Evolutionary conservation across 2,329 filamentous ascomycete genomes (phyloP).

Genomic region (Escovopsis sp.): DNA sequence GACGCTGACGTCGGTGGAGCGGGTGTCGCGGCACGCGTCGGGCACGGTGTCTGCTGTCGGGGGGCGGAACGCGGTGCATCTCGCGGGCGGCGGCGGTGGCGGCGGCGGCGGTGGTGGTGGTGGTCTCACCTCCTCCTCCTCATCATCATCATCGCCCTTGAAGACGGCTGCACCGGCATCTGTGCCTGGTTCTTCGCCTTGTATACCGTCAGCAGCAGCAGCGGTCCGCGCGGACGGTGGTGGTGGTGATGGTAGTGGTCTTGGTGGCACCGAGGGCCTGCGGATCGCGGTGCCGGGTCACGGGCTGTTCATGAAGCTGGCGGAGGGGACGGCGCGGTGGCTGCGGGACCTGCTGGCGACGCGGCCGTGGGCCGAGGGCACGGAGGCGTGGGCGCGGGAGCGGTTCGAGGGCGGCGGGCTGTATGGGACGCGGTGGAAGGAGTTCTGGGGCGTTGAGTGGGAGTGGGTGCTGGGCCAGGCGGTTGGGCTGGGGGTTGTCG

Average conservation of each 20-base stretch:
- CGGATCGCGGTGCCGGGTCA: slow-evolving; percentile 52
- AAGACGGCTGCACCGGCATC: no score
- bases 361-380: slow-evolving; percentile 47
- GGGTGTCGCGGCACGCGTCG: slow-evolving; percentile 49
- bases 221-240: no score
- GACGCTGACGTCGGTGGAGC: slow-evolving; percentile 45
- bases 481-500: slow-evolving; percentile 53
- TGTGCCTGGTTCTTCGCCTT: no score
- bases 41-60: slow-evolving; percentile 57
- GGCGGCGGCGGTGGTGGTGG: slow-evolving; percentile 1
- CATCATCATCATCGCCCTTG: no score
- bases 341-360: slow-evolving; percentile 43
- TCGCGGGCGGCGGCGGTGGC: slow-evolving; percentile 42
- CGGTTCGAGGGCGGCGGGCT: slow-evolving; percentile 52
- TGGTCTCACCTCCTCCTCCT: no score
- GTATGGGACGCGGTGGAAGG: slow-evolving; percentile 41
- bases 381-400: slow-evolving; percentile 47
- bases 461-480: slow-evolving; percentile 60
- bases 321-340: slow-evolving; percentile 46
- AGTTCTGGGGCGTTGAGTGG: slow-evolving; percentile 55
- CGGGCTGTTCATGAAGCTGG: slow-evolving; percentile 52
- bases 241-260: no score
- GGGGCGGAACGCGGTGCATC: slow-evolving; percentile 49
- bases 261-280: slow-evolving; percentile 16
- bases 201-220: no score